Percentiles rank a stretch among this genome's conserved stretches.
phyloP scores from a whole-genome alignment of 805 yeast species.

The Blastobotrys muscicola region DNA sequence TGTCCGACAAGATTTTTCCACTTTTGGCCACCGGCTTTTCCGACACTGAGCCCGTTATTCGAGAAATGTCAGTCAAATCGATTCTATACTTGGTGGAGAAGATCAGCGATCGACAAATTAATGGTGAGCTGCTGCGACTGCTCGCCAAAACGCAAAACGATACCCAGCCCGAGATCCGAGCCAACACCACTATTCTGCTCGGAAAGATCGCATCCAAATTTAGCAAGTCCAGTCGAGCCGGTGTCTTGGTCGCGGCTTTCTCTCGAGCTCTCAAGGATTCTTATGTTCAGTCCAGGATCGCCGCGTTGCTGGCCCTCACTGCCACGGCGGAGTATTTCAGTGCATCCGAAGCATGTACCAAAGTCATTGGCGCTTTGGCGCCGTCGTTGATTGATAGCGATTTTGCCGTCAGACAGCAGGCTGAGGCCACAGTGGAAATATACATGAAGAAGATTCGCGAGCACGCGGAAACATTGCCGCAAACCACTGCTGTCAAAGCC shows the following conservation, averaged over 20 bases:
- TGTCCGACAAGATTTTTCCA: constrained; percentile 61
- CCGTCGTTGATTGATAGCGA: constrained; percentile 74
- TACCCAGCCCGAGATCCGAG: constrained; percentile 63
- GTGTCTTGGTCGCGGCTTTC: constrained; percentile 79
- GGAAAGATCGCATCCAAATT: constrained; percentile 55
- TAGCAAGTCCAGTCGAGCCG: constrained; percentile 47
- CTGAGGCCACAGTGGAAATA: constrained; percentile 54
- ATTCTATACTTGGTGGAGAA: constrained; percentile 49
- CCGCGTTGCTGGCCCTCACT: constrained; percentile 67
- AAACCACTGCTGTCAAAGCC: constrained; percentile 5
- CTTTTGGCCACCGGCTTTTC: constrained; percentile 70
- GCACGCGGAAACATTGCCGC: constrained; percentile 32
- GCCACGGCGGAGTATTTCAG: constrained; percentile 55
- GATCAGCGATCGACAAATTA: constrained; percentile 68
- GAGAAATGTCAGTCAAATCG: constrained; percentile 71
- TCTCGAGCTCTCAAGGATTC: constrained; percentile 76
- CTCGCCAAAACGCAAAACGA: constrained; percentile 79
- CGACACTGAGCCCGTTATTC: constrained; percentile 71
- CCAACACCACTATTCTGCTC: constrained; percentile 63
- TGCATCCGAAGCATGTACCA: constrained; percentile 68
- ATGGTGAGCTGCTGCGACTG: constrained; percentile 72
- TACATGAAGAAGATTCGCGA: constrained; percentile 47
- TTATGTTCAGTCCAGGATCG: constrained; percentile 61
- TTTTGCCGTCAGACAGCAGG: constrained; percentile 58
- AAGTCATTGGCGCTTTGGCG: constrained; percentile 75